phyloP scores from a whole-genome alignment of 495 filamentous ascomycete species.

The Trichoderma virens region DNA sequence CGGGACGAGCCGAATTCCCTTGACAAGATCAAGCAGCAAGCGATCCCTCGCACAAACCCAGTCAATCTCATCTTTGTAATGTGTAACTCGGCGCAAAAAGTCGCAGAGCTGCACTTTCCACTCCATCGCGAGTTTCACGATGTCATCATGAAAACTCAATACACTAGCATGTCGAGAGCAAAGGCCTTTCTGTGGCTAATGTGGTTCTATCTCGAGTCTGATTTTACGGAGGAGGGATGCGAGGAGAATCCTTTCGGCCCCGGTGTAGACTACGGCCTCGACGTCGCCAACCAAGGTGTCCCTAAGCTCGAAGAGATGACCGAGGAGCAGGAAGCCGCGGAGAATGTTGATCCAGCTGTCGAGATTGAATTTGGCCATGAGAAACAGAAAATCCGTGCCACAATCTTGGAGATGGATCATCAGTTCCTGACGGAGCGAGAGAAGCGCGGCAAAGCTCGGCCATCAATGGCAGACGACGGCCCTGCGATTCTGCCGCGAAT shows the following conservation, averaged over 20 bases:
- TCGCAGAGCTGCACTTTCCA: conserved; percentile 89
- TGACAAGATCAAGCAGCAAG: conserved; percentile 62
- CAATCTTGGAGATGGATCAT: conserved; percentile 51
- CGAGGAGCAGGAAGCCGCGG: conserved; percentile 63
- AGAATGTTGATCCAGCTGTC: conserved; percentile 85
- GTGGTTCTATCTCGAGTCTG: conserved; percentile 98
- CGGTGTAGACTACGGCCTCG: conserved; percentile 54
- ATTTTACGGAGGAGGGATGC: conserved; percentile 77
- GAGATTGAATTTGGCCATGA: conserved; percentile 80
- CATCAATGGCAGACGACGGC: conserved; percentile 42
- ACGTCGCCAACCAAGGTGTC: conserved; percentile 68
- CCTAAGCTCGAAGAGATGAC: conserved; percentile 72
- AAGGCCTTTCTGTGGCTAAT: conserved; percentile 93
- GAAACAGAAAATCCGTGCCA: conserved; percentile 78
- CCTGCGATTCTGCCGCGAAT: conserved; percentile 47
- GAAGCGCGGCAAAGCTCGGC: conserved; percentile 26
- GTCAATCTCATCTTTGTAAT: conserved; percentile 96
- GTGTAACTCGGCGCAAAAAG: conserved; percentile 79
- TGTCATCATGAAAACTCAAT: conserved; percentile 79
- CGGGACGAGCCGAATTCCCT: conserved; percentile 77
- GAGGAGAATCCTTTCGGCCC: conserved; percentile 83
- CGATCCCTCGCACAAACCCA: conserved; percentile 82
- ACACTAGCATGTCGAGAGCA: conserved; percentile 77
- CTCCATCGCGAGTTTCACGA: conserved; percentile 87
- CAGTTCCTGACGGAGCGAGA: conserved; percentile 42